Conservation (phyloP, 2,329 filamentous ascomycete genomes). For the Diatrype stigma region DNA sequence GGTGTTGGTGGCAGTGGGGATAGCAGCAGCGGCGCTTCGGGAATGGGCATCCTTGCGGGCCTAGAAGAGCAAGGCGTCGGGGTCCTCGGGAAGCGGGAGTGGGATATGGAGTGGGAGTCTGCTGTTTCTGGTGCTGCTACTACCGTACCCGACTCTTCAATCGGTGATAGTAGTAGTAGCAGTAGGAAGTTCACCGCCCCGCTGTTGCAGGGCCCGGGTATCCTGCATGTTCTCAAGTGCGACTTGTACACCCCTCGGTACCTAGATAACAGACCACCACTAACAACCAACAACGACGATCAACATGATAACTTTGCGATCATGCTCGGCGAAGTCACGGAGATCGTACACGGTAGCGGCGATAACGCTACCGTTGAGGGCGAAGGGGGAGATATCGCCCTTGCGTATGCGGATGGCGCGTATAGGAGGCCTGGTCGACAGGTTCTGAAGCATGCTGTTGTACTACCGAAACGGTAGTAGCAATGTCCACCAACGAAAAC, state of each 20-base stretch:
- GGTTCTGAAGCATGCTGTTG: constrained; percentile 5
- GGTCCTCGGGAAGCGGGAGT: constrained; percentile 10
- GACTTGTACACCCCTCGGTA: constrained; percentile 1
- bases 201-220: constrained; percentile 45
- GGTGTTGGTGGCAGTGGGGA: constrained; percentile 6
- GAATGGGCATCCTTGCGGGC: constrained; percentile 32
- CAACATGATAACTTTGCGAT: constrained; percentile 11
- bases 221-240: constrained; percentile 40
- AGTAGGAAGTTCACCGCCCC: constrained; percentile 29
- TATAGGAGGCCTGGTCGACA: constrained; percentile 14
- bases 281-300: constrained; percentile 3
- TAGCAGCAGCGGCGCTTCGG: too few relatives aligned
- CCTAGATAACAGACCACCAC: not conserved
- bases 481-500: too few relatives aligned
- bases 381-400: constrained; percentile 3
- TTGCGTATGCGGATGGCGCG: constrained; percentile 16
- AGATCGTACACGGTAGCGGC: constrained; percentile 7
- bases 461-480: not conserved
- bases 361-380: not conserved
- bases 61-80: constrained; percentile 25
- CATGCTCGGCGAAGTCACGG: constrained; percentile 16
- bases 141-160: too few relatives aligned
- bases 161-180: not conserved
- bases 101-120: constrained; percentile 5
- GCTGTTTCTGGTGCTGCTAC: too few relatives aligned